Evolutionary conservation across 129 eudicot genomes (phyloP).

Genomic region (Flaveria trinervia): DNA sequence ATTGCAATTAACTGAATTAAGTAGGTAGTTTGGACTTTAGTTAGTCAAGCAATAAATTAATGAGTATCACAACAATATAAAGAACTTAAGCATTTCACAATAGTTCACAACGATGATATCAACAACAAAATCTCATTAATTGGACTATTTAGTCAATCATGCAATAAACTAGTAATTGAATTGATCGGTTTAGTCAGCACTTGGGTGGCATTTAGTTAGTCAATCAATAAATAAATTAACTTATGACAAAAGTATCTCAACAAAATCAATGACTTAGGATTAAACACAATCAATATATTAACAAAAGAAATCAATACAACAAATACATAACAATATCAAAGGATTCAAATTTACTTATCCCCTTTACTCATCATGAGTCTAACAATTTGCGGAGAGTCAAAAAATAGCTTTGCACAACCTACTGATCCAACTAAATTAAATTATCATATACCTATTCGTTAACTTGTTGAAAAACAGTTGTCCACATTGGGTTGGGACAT

Average conservation of each 20-base stretch:
- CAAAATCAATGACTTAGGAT: neutral
- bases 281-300: neutral
- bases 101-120: conserved; percentile 7
- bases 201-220: conserved; percentile 25
- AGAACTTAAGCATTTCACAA: neutral
- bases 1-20: neutral
- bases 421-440: too few relatives aligned
- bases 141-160: neutral
- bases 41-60: neutral
- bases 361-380: neutral
- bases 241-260: conserved; percentile 6
- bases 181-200: neutral
- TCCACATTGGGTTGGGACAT: too few relatives aligned
- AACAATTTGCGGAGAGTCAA: neutral
- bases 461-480: too few relatives aligned
- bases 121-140: conserved; percentile 10
- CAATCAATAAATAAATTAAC: conserved; percentile 2
- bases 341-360: neutral
- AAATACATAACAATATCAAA: neutral
- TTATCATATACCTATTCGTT: too few relatives aligned
- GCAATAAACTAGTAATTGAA: conserved; percentile 20
- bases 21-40: neutral
- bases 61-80: conserved; percentile 9
- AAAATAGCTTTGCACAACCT: too few relatives aligned
- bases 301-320: neutral